Evolutionary conservation across 2,329 filamentous ascomycete species (phyloP).

Genomic region (Pestalotiopsis sp.): DNA sequence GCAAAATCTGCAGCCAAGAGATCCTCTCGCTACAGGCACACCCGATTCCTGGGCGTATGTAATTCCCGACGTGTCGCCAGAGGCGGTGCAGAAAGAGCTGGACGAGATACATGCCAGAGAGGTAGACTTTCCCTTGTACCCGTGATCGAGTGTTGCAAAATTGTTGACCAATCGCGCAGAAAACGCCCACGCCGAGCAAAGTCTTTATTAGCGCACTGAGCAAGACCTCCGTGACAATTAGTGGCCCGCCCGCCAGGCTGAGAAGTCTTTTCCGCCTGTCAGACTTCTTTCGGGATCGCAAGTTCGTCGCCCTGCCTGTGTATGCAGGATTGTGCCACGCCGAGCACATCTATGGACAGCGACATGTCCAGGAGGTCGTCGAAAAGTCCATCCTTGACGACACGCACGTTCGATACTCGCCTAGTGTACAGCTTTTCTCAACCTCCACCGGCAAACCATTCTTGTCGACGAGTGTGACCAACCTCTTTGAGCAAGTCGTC

Average conservation of each 20-base stretch:
- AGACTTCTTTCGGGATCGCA: conserved; percentile 33
- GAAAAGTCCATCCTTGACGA: conserved; percentile 9
- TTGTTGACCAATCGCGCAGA: conserved; percentile 13
- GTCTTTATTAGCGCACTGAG: conserved; percentile 43
- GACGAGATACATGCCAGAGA: conserved; percentile 31
- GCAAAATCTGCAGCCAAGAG: conserved; percentile 39
- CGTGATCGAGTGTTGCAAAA: neutral
- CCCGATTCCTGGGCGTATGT: conserved; percentile 46
- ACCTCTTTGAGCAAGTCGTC: neutral
- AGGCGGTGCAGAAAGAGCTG: conserved; percentile 39
- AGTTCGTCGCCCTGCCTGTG: conserved; percentile 36
- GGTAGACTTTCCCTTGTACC: neutral
- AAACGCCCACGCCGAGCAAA: conserved; percentile 32
- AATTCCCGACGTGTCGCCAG: conserved; percentile 33
- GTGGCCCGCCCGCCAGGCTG: conserved; percentile 38
- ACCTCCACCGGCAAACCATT: conserved; percentile 32
- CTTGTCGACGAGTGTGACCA: conserved; percentile 21
- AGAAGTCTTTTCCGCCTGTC: conserved; percentile 30
- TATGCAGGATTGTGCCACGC: conserved; percentile 43
- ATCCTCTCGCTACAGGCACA: conserved; percentile 11
- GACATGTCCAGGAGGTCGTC: conserved; percentile 31
- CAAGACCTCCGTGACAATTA: conserved; percentile 37
- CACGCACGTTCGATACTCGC: neutral
- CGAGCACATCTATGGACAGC: conserved; percentile 37
- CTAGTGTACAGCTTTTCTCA: conserved; percentile 32